phyloP scores from a whole-genome alignment of 2,329 filamentous ascomycete genomes.

The Geosmithia morbida region DNA sequence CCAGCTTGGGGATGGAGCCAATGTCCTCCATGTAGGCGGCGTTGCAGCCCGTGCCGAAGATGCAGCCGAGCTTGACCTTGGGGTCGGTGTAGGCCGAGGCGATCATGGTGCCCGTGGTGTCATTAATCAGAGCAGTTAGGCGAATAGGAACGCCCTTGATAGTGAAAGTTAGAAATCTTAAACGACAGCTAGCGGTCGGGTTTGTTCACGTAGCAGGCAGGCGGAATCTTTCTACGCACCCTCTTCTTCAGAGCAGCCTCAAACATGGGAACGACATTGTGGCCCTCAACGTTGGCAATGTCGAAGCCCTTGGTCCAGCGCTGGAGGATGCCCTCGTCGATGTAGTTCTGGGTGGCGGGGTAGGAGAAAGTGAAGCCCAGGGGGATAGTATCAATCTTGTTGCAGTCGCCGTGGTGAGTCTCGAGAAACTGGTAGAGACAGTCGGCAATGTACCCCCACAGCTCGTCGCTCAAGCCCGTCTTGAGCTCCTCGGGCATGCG shows the following conservation, averaged over 20 bases:
- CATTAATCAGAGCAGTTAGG: constrained; percentile 86
- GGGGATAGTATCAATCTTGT: constrained; percentile 48
- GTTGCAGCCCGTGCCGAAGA: constrained; percentile 97
- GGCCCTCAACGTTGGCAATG: constrained; percentile 77
- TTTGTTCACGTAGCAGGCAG: too few species aligned
- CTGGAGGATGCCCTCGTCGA: constrained; percentile 84
- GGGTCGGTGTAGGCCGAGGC: constrained; percentile 94
- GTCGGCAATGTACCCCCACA: constrained; percentile 92
- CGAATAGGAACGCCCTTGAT: constrained; percentile 74
- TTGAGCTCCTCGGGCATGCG: constrained; percentile 88
- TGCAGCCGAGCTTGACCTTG: constrained; percentile 88
- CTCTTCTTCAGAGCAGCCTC: constrained; percentile 58
- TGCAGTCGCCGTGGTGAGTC: constrained; percentile 59
- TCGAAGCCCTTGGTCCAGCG: constrained; percentile 98
- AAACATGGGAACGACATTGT: constrained; percentile 82
- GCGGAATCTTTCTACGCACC: constrained; percentile 11
- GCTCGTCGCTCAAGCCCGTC: constrained; percentile 66
- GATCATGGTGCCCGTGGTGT: constrained; percentile 93
- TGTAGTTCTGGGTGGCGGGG: constrained; percentile 82
- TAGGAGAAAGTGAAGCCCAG: constrained; percentile 96
- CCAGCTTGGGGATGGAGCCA: constrained; percentile 85
- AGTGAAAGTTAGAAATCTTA: constrained; percentile 6
- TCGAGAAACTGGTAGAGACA: constrained; percentile 84
- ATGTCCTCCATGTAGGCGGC: constrained; percentile 95
- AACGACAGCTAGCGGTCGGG: not conserved